Base-by-base conservation (phyloP, 2,329 filamentous ascomycete genomes). In the Sporothrix euskadiensis region DNA sequence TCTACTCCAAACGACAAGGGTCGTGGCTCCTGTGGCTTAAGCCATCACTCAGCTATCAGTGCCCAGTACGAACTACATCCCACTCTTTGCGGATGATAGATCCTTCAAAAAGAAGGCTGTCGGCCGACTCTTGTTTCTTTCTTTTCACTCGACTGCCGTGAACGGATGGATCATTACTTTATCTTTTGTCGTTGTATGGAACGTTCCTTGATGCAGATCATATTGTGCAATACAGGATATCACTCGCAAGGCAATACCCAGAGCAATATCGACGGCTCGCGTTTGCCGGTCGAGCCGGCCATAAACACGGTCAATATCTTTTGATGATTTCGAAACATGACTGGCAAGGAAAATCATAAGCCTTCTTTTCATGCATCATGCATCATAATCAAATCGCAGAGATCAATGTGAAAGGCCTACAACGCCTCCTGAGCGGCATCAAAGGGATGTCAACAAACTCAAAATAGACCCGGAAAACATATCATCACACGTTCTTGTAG, bases 211-310 rank as follows among this genome's bases (percentile, higher is more conserved):
- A 14, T 14, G 26, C 22, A 14, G 30, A 10, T 56, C 52, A 56
- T 56, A 56, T 56, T 56, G 22, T 30, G 8, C 52, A 56, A 56
- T 56, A 30, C 52, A 56, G 14, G 14, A 56, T 56, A 56, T 56
- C 22, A 56, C 26, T 56, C 35, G 8, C 6, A 65, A 26, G 1
- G 39, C 10, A 65, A 39, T 65, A 63, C 41, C 35, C 6, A 63
- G 14, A 1, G 39, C n/a, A 63, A 39, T 63, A 63, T 63, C 35
- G 59, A 26, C 59, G 59, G 59, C 35, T 41, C 35, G 39, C 10
- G 59, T 26, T 63, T 63, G 35, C 59, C 59, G 59, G 35, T 63
- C 59, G 8, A 63, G n/a, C 56, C 56, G 56, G 56, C 6, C 56
- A 35, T 59, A 59, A 19, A 59, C 10, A 59, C 2, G 14, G 56